phyloP scores from a whole-genome alignment of 2,329 filamentous ascomycete species.

The Fusarium virguliforme region DNA sequence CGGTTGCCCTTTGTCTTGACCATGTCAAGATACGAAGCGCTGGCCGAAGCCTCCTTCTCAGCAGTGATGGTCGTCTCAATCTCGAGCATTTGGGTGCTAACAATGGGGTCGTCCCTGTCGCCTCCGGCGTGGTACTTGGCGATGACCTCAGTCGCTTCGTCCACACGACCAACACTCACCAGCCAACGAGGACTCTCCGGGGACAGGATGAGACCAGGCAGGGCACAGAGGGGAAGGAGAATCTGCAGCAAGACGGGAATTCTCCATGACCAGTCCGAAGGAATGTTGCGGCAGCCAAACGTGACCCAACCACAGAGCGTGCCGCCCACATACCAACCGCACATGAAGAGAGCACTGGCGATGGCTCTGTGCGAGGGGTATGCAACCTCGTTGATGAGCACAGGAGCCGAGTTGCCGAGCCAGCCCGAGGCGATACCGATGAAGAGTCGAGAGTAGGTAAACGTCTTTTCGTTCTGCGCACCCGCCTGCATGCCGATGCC shows the following conservation, averaged over 20 bases:
- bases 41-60: constrained; percentile 46
- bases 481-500: constrained; percentile 37
- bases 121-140: constrained; percentile 60
- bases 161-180: constrained; percentile 52
- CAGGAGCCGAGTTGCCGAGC: constrained; percentile 35
- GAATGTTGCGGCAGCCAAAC: constrained; percentile 40
- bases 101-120: constrained; percentile 56
- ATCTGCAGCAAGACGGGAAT: constrained; percentile 47
- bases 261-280: constrained; percentile 47
- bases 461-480: constrained; percentile 36
- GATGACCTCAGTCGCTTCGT: constrained; percentile 57
- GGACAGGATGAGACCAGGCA: constrained; percentile 54
- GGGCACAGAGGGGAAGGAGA: constrained; percentile 34
- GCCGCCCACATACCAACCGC: constrained; percentile 41
- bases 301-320: constrained; percentile 42
- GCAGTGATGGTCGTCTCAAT: constrained; percentile 56
- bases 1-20: constrained; percentile 39
- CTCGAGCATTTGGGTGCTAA: constrained; percentile 58
- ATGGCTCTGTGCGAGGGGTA: constrained; percentile 37
- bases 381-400: constrained; percentile 40
- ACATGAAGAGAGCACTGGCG: constrained; percentile 38
- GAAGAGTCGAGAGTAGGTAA: constrained; percentile 35
- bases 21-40: constrained; percentile 39
- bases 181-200: constrained; percentile 57
- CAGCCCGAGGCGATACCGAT: constrained; percentile 36